These are phyloP conservation scores for Zalaria obscura DNA, from an alignment of 2,329 filamentous ascomycete genomes.

Conservation along the genomic window DNA sequence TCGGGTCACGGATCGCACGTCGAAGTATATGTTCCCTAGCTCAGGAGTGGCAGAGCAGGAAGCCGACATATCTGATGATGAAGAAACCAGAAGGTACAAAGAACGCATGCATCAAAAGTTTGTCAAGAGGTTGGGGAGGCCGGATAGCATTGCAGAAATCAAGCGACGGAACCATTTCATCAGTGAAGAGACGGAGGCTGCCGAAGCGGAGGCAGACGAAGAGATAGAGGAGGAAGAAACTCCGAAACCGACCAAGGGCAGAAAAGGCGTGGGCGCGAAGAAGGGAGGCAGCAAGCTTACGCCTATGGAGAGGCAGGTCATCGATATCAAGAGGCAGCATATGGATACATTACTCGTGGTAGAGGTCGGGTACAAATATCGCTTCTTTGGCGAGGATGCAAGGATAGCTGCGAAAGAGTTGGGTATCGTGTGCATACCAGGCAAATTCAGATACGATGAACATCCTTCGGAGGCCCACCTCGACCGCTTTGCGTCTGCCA, in stretches of 20 bases:
- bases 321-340: slow-evolving; percentile 87
- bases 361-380: slow-evolving; percentile 96
- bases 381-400: slow-evolving; percentile 93
- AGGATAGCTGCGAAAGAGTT: slow-evolving; percentile 77
- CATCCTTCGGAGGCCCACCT: slow-evolving; percentile 86
- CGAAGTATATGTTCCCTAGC: slow-evolving; percentile 44
- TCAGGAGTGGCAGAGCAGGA: slow-evolving; percentile 23
- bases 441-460: slow-evolving; percentile 88
- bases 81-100: slow-evolving; percentile 42
- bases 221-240: slow-evolving; percentile 39
- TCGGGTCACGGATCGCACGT: slow-evolving; percentile 33
- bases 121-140: slow-evolving; percentile 75
- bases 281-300: slow-evolving; percentile 76
- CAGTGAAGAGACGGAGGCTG: slow-evolving; percentile 39
- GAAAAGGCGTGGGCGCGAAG: slow-evolving; percentile 41
- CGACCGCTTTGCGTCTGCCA: slow-evolving; percentile 84
- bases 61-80: slow-evolving; percentile 30
- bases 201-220: slow-evolving; percentile 44
- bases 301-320: slow-evolving; percentile 82
- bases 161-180: slow-evolving; percentile 44
- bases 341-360: slow-evolving; percentile 82
- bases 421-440: slow-evolving; percentile 91
- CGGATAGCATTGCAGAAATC: slow-evolving; percentile 62
- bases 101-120: slow-evolving; percentile 70
- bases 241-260: slow-evolving; percentile 29